Evolutionary conservation across 1,284 basidiomycete species (phyloP), one percentile per base, ranked within the genome.

Genomic region (Hypsizygus ulmarius): DNA sequence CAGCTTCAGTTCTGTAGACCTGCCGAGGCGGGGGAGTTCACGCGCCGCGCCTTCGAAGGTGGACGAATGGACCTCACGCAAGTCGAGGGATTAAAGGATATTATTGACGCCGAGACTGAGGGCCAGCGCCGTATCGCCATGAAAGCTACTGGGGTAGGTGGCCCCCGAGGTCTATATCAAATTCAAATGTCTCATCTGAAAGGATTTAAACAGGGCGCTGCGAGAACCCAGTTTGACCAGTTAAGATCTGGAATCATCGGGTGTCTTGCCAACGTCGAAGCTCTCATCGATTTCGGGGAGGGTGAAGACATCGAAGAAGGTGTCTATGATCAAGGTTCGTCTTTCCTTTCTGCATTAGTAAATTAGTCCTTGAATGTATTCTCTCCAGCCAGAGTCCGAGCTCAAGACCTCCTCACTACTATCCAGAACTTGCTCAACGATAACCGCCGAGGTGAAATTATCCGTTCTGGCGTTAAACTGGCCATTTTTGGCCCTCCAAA

Each of bases 401-500:
- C 77, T 6, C 56, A 62, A 14, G 58, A 61, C 5, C 72, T 92
- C 2, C 72, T 75, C 32, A 54, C 62, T 0, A 70, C 64, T 15
- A 85, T 93, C 41, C 62, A 67, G 25, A 61, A 58, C 0, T 79
- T 88, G 48, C 69, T 93, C 0, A 66, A 77, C 2, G 89, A 91
- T 61, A 80, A 77, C 39, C 75, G 84, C 19, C 74, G 87, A 21
- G 90, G 91, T 0, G 92, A 95, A 63, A 84, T 94, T 41, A 69
- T 93, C 48, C 81, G 87, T n/a, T 80, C 82, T 0, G 93, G 93
- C 0, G 77, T 94, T 33, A 80, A 81, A 29, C 72, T 95, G 5
- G 86, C 87, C 5, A 91, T 96, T 38, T 93, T 93, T 61, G 92
- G 92, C 0, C 89, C 91, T 14, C 90, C 93, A 0, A 96, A 96